Base-by-base conservation (phyloP, 768 basidiomycete species). In the Coprinopsis marcescibilis region DNA sequence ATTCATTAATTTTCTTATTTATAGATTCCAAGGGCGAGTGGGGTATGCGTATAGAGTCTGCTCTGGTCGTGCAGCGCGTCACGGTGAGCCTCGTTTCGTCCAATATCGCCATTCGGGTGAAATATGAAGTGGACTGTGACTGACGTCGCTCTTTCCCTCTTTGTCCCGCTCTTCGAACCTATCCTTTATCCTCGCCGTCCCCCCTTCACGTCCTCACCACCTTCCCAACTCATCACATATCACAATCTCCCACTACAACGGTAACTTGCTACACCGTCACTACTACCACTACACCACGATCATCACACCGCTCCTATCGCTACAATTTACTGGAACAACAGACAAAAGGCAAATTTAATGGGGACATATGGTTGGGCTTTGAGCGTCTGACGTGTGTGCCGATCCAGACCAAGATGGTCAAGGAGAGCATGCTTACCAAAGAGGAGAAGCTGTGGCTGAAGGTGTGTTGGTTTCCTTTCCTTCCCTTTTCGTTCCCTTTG, bases 371-470 rank as follows among this genome's bases (percentile, higher is more conserved):
- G 91, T 76, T 91, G 27, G 87, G 85, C 6, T 97, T 95, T 62
- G 89, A 94, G 64, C 83, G 93, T 3, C 70, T 97, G 55, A 95
- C 94, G 2, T 84, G 88, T 67, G 93, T 97, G 8, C 95, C 95
- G 3, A 96, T 97, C 57, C 87, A 93, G 64, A 87, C 88, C 1
- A 75, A 78, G 55, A 86, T 98, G 81, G 83, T 97, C 43, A 86
- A 90, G 59, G 85, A 82, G 38, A 72, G 62, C 42, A 81, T 96
- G 77, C 76, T 97, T 46, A 81, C 85, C 14, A 88, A 84, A 60
- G 84, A 87, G 50, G 92, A 97, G 69, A 84, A 79, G 52, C 66
- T 76, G 45, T 98, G 95, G 95, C 58, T 98, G 40, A 86, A 85
- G 46, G 46, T 48, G n/a, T 4, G 46, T 34, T 7, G 19, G 21